Conservation (phyloP, 345 rosid species). For the Eucalyptus curtisii region DNA sequence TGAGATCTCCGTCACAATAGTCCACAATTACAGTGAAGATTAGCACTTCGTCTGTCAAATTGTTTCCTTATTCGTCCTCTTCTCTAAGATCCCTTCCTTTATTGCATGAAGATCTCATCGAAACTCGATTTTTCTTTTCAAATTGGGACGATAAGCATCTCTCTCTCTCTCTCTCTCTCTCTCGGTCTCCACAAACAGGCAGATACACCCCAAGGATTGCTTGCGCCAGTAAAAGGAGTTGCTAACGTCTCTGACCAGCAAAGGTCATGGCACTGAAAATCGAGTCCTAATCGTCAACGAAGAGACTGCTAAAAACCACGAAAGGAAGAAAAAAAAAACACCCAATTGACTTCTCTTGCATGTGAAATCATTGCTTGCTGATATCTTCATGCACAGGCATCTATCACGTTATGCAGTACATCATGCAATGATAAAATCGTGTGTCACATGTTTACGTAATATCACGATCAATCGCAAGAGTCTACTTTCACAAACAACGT, state of each 20-base stretch:
- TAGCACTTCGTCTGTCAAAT: background rate
- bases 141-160: background rate
- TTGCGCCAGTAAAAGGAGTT: background rate
- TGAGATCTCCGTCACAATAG: background rate
- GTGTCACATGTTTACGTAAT: background rate
- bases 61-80: background rate
- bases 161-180: background rate
- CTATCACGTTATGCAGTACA: background rate
- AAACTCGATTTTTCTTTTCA: background rate
- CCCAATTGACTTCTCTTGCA: background rate
- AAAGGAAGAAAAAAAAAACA: background rate
- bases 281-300: background rate
- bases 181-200: background rate
- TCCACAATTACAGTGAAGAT: background rate
- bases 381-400: background rate
- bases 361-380: background rate
- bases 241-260: background rate
- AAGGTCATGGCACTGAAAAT: background rate
- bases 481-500: background rate
- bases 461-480: background rate
- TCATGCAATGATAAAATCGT: background rate
- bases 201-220: background rate
- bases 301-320: background rate
- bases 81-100: background rate
- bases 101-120: background rate